Percentiles rank a stretch among this genome's conserved stretches.
Conservation (phyloP, 768 basidiomycete genomes). For the Hygrocybe punicea region DNA sequence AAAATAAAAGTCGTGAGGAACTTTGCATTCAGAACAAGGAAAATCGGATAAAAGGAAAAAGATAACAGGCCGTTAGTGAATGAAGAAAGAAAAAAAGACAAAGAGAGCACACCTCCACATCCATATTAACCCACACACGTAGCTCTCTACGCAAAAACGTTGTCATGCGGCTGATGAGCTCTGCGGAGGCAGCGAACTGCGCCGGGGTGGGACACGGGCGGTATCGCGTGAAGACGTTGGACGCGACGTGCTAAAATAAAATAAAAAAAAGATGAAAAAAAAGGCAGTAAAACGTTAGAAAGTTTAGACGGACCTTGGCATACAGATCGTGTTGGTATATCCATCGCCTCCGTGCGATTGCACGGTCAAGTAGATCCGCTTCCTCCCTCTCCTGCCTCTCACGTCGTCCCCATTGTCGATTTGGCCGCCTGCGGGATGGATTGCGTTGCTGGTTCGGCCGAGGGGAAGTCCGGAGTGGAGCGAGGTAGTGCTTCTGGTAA, state of each 20-base stretch:
- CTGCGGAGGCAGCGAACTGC: slow-evolving; percentile 75
- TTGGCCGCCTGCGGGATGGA: slow-evolving; percentile 37
- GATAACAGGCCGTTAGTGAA: no score
- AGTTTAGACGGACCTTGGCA: slow-evolving; percentile 63
- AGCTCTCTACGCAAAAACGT: slow-evolving; percentile 82
- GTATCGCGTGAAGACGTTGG: slow-evolving; percentile 80
- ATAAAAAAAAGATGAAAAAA: slow-evolving; percentile 9
- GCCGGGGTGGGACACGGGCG: slow-evolving; percentile 86
- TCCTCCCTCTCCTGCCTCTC: slow-evolving; percentile 51
- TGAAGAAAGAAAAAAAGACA: neutral
- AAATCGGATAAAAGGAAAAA: slow-evolving; percentile 7
- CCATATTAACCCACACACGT: slow-evolving; percentile 83
- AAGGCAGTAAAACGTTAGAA: slow-evolving; percentile 6
- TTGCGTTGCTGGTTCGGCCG: slow-evolving; percentile 22
- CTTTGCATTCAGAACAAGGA: slow-evolving; percentile 37
- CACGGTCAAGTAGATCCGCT: slow-evolving; percentile 68
- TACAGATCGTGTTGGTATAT: slow-evolving; percentile 77
- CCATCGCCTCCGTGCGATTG: slow-evolving; percentile 71
- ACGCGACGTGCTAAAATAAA: slow-evolving; percentile 74
- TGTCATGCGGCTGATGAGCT: slow-evolving; percentile 71
- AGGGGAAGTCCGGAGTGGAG: slow-evolving; percentile 46
- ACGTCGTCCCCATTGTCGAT: slow-evolving; percentile 56
- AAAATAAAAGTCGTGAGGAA: slow-evolving; percentile 87
- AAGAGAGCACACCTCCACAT: slow-evolving; percentile 64
- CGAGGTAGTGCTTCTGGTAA: slow-evolving; percentile 76